Percentiles rank a stretch among this genome's conserved stretches.
These are phyloP conservation scores for Pythium sp. DNA, from an alignment of 352 stramenopile species.

Conservation along the genomic window DNA sequence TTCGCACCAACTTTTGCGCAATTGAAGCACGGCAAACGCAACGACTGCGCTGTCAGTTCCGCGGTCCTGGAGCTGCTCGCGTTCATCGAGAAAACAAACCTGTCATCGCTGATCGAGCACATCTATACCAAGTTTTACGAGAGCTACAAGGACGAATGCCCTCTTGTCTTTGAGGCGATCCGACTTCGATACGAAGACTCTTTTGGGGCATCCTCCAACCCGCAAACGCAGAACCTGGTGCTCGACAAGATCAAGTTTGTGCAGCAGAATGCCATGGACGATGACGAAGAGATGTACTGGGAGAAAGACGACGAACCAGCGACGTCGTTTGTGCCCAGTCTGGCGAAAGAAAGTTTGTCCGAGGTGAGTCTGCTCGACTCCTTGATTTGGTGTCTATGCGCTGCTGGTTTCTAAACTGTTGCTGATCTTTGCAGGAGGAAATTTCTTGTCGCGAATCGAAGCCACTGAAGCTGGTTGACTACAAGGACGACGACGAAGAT, in stretches of 20 bases:
- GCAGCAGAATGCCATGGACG: constrained; percentile 49
- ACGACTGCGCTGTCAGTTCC: constrained; percentile 60
- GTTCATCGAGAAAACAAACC: constrained; percentile 76
- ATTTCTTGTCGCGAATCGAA: constrained; percentile 37
- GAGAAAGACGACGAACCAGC: constrained; percentile 62
- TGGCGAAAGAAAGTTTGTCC: constrained; percentile 38
- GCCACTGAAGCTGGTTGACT: constrained; percentile 65
- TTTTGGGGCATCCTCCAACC: constrained; percentile 28
- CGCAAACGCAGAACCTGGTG: constrained; percentile 18
- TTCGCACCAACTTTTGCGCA: constrained; percentile 56
- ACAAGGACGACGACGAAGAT: constrained; percentile 69
- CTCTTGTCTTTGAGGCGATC: constrained; percentile 72
- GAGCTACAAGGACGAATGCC: constrained; percentile 64
- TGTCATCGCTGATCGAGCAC: constrained; percentile 70
- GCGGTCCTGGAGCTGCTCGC: constrained; percentile 72
- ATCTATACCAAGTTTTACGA: constrained; percentile 81
- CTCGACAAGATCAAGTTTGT: constrained; percentile 53
- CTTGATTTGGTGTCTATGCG: not conserved
- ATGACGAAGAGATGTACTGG: constrained; percentile 79
- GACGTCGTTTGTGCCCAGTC: constrained; percentile 30
- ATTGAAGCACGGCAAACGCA: constrained; percentile 46
- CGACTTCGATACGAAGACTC: constrained; percentile 52
- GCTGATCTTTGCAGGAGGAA: constrained; percentile 31
- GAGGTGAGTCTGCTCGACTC: constrained; percentile 33
- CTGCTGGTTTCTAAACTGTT: not conserved